Evolutionary conservation across 345 rosid species (phyloP), one percentile per base, ranked within the genome.

Genomic region (Tarenaya hassleriana): DNA sequence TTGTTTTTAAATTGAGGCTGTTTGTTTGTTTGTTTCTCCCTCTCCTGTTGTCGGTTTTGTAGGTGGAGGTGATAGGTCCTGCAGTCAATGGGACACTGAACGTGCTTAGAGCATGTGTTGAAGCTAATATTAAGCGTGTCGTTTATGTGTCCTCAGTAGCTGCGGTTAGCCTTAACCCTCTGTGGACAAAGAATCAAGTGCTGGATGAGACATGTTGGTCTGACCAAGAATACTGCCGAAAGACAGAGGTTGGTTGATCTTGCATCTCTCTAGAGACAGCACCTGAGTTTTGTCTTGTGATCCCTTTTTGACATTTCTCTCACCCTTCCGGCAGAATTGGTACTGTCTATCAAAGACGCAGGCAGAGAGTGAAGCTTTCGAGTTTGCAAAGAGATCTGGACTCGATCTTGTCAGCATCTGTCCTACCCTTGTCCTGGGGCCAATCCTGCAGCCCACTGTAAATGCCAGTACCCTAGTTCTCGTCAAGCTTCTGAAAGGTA

Each of bases 291-390:
- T 17, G 21, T 33, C 35, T 35, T 35, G 40, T 35, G 13, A n/a
- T 35, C 13, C 4, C 13, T 10, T 35, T 9, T 35, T n/a, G 4
- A 9, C 40, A 10, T 35, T 35, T 7, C 40, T n/a, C 13, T n/a
- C 4, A 10, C 51, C 24, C 16, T 33, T 71, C 34, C 47, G 8
- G 58, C 72, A 88, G 95, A 77, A 78, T 15, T 80, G 91, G 95
- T 85, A 88, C 64, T 70, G 69, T 63, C 56, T 76, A 50, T 67
- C 95, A 3, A 88, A 88, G 64, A 78, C 91, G 43, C 69, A 57
- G 72, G 94, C 94, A 11, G 97, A 88, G 55, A 74, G 65, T 43
- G 74, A 77, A 69, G 95, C 92, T 60, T 52, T 79, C 14, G 83
- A 76, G 21, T 88, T 60, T 44, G 84, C 77, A 7, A 79, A 69